Percentiles rank a stretch among this genome's conserved stretches.
Evolutionary conservation across 495 filamentous ascomycete species (phyloP).

Genomic region (Xylaria curta): DNA sequence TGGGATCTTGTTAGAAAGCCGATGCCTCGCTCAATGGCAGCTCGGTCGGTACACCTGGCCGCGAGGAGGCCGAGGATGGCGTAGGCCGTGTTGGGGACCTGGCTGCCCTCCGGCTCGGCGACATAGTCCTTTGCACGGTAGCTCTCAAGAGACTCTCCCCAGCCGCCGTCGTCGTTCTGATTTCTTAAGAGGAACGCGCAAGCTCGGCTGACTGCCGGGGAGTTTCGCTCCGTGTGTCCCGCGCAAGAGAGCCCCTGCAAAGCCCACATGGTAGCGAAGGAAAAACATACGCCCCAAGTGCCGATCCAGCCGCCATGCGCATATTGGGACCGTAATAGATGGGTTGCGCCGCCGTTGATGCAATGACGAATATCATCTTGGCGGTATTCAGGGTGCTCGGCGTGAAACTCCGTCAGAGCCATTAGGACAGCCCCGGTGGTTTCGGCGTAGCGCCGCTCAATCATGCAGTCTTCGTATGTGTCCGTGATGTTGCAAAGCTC

Average conservation of each 20-base stretch:
- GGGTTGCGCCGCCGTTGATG: conserved; percentile 65
- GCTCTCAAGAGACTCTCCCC: conserved; percentile 65
- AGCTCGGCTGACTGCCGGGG: conserved; percentile 62
- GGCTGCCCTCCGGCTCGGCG: conserved; percentile 50
- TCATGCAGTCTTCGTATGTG: conserved; percentile 86
- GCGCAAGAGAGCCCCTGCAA: conserved; percentile 72
- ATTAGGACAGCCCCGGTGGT: conserved; percentile 83
- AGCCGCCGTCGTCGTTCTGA: conserved; percentile 76
- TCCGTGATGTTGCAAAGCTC: conserved; percentile 84
- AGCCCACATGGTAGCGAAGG: conserved; percentile 84
- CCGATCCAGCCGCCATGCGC: conserved; percentile 82
- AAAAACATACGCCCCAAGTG: conserved; percentile 87
- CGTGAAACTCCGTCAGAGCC: conserved; percentile 69
- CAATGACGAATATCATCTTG: conserved; percentile 68
- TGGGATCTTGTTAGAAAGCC: conserved; percentile 73
- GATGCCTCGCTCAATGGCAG: conserved; percentile 68
- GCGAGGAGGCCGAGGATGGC: conserved; percentile 72
- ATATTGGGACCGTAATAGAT: conserved; percentile 71
- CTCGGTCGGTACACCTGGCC: conserved; percentile 69
- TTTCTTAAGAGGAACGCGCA: conserved; percentile 76
- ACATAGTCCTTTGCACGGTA: conserved; percentile 43
- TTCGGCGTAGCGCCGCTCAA: conserved; percentile 85
- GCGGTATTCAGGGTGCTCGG: conserved; percentile 72
- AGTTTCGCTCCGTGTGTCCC: conserved; percentile 72
- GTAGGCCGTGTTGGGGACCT: conserved; percentile 82